phyloP scores from a whole-genome alignment of 768 basidiomycete genomes.

The Leccinum pellstonianum region DNA sequence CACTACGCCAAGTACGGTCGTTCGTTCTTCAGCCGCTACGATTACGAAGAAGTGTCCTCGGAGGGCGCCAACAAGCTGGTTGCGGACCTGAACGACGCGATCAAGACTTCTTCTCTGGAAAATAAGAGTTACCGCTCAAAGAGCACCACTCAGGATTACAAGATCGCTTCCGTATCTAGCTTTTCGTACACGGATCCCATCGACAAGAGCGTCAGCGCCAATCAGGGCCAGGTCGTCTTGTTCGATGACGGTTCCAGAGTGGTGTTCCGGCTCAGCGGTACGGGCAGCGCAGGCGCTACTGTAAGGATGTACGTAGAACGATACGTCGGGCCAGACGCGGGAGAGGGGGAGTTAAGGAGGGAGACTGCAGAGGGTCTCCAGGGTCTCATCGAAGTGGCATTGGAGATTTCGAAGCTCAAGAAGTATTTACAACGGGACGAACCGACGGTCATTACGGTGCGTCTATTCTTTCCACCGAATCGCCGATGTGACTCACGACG shows the following conservation, averaged over 20 bases:
- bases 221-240: constrained; percentile 92
- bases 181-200: constrained; percentile 99
- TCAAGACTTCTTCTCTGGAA: constrained; percentile 66
- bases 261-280: constrained; percentile 94
- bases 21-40: constrained; percentile 98
- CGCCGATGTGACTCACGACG: not conserved
- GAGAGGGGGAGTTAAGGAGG: constrained; percentile 61
- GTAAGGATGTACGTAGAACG: constrained; percentile 96
- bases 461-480: constrained; percentile 24
- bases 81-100: constrained; percentile 66
- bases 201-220: constrained; percentile 87
- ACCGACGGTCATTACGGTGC: constrained; percentile 95
- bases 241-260: constrained; percentile 93
- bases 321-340: constrained; percentile 71
- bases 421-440: constrained; percentile 83
- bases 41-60: constrained; percentile 96
- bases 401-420: constrained; percentile 80
- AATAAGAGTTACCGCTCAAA: constrained; percentile 65
- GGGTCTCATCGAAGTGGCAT: constrained; percentile 93
- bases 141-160: constrained; percentile 69
- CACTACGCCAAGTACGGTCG: constrained; percentile 95
- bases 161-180: constrained; percentile 73
- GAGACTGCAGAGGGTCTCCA: constrained; percentile 88
- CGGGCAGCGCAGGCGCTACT: constrained; percentile 94
- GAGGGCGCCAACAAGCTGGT: constrained; percentile 89